phyloP scores from a whole-genome alignment of 345 rosid genomes.

The Microthlaspi erraticum region DNA sequence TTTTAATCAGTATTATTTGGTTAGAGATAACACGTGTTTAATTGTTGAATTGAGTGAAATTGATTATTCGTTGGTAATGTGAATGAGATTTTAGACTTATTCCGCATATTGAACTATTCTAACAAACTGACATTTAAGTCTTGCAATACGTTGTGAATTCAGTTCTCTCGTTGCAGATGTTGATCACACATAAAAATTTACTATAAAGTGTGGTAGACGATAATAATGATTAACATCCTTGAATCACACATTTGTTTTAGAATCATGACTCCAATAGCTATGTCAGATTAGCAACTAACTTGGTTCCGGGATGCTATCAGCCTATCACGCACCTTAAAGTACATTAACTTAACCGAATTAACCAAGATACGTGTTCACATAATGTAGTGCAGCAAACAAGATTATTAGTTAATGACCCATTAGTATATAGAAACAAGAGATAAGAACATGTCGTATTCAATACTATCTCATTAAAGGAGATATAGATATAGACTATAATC shows the following conservation, averaged over 20 bases:
- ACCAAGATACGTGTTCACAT: background rate
- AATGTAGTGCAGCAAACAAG: background rate
- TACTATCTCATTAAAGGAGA: background rate
- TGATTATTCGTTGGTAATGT: conserved; percentile 2
- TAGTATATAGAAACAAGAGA: background rate
- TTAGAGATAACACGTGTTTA: conserved; percentile 1
- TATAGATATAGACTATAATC: background rate
- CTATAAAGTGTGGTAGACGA: background rate
- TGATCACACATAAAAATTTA: background rate
- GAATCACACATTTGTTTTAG: background rate
- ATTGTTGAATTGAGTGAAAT: conserved; percentile 23
- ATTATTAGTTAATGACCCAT: background rate
- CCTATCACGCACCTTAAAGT: background rate
- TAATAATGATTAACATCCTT: background rate
- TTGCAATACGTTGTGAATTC: background rate
- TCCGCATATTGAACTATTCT: background rate
- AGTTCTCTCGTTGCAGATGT: background rate
- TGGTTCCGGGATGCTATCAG: background rate
- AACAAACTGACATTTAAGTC: too few relatives aligned
- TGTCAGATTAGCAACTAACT: background rate
- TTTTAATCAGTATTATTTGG: background rate
- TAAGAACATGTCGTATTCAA: conserved; percentile 2
- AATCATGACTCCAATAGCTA: background rate
- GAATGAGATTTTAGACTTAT: background rate
- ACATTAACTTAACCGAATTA: background rate